Conservation (phyloP, 176 grass and related monocot species). For the Rhynchospora tenuis region DNA sequence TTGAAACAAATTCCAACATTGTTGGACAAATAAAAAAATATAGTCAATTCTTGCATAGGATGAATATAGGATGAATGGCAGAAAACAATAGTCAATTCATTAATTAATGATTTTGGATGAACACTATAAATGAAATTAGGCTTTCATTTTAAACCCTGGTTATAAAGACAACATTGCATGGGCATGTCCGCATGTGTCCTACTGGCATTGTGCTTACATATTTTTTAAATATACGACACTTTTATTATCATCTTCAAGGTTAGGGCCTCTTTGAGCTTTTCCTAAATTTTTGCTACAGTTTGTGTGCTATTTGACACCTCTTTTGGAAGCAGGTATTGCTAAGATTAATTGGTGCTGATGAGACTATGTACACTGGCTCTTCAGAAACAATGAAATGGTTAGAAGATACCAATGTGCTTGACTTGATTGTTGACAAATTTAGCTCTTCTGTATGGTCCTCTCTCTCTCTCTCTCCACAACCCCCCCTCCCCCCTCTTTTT, state of each 20-base stretch:
- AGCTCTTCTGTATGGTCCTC: constrained; percentile 69
- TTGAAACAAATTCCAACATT: not conserved
- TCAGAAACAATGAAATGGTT: constrained; percentile 86
- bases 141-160: not conserved
- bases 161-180: not conserved
- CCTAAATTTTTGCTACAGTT: constrained; percentile 12
- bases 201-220: not conserved
- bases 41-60: not conserved
- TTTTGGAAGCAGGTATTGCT: constrained; percentile 70
- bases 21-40: not conserved
- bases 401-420: constrained; percentile 94
- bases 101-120: not conserved
- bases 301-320: constrained; percentile 22
- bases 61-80: not conserved
- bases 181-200: not conserved
- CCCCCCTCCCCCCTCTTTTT: not conserved
- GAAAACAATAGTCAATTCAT: not conserved
- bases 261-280: not conserved
- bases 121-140: not conserved
- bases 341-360: constrained; percentile 92
- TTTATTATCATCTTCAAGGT: not conserved
- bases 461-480: not conserved
- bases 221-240: not conserved
- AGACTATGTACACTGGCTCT: constrained; percentile 86
- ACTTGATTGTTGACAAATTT: constrained; percentile 91